Base-by-base conservation (phyloP, 139 green algal genomes). In the Tetraselmis chui region DNA sequence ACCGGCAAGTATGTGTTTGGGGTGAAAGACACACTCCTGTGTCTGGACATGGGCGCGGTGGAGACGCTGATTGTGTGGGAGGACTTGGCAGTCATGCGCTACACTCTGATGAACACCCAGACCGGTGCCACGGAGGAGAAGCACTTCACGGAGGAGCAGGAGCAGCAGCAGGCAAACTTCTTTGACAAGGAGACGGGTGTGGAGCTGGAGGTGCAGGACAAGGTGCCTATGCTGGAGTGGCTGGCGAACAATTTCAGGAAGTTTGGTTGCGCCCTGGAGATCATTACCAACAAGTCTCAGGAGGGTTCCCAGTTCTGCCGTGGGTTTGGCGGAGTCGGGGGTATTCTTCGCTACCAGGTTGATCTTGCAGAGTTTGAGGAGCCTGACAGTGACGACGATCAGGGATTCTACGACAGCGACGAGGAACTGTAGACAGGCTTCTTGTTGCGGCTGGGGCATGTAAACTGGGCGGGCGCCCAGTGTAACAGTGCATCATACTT, bases 31-130 rank as follows among this genome's bases (percentile, higher is more conserved):
- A 99, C 97, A 29, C 89, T 99, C 83, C 86, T 88, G 28, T 98
- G 94, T 84, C 86, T 99, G 84, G 97, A 99, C 80, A 99, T 99
- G 97, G 97, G 97, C n/a, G 97, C 97, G 11, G 95, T 99, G 80
- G 97, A 99, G 90, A 99, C 92, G 18, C 92, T 99, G 0, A 95
- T 99, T 18, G 95, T 99, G 84, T 99, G 94, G 96, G 97, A 99
- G 89, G 91, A 95, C 80, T 88, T 99, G 23, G 90, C 94, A 26
- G 78, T 93, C 25, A 85, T 89, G 31, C 90, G 96, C 27, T 95
- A 95, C 82, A 91, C 91, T 31, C 88, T 98, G 28, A 85, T 91
- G 29, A 96, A 97, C 90, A 83, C 90, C 0, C 1, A 1, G 1
- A 87, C 84, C 74, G 81, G 85, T 27, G 93, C 90, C 29, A 82